phyloP scores from a whole-genome alignment of 257 asterid species.

The Penstemon davidsonii region DNA sequence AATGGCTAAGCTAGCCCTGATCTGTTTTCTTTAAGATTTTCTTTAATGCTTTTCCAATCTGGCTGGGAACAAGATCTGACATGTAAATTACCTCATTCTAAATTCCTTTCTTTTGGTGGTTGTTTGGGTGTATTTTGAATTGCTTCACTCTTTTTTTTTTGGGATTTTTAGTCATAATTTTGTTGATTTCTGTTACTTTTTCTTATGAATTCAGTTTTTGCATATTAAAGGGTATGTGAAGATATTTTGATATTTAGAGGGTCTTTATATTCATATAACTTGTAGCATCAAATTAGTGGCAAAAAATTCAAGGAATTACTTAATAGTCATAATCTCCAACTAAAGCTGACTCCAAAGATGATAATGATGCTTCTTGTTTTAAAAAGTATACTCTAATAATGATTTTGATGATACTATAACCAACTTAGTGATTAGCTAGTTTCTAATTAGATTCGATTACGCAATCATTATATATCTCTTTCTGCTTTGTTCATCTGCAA shows the following conservation, averaged over 20 bases:
- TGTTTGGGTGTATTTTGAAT: conserved; percentile 11
- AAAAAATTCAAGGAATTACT: conserved; percentile 5
- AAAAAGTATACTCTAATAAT: background rate
- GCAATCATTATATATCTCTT: conserved; percentile 3
- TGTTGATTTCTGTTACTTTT: conserved; percentile 8
- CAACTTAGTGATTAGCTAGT: conserved; percentile 20
- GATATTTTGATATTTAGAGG: background rate
- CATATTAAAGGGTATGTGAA: conserved; percentile 14
- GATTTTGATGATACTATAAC: conserved; percentile 18
- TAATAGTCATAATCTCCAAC: conserved; percentile 3
- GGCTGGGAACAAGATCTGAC: conserved; percentile 40
- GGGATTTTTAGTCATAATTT: background rate
- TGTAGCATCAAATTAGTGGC: conserved; percentile 17
- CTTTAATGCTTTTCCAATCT: conserved; percentile 14
- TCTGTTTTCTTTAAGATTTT: conserved; percentile 28
- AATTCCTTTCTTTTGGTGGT: conserved; percentile 10
- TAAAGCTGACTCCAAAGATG: conserved; percentile 7
- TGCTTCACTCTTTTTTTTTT: background rate
- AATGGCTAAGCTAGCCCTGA: conserved; percentile 22
- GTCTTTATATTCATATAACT: conserved; percentile 6
- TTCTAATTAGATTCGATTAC: background rate
- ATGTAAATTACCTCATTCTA: conserved; percentile 9
- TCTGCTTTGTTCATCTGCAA: conserved; percentile 26
- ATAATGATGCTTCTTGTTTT: conserved; percentile 1
- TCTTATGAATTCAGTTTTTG: background rate